Percentiles rank a stretch among this genome's conserved stretches.
These are phyloP conservation scores for Tagetes patula DNA, from an alignment of 129 eudicot genomes.

Conservation along the genomic window DNA sequence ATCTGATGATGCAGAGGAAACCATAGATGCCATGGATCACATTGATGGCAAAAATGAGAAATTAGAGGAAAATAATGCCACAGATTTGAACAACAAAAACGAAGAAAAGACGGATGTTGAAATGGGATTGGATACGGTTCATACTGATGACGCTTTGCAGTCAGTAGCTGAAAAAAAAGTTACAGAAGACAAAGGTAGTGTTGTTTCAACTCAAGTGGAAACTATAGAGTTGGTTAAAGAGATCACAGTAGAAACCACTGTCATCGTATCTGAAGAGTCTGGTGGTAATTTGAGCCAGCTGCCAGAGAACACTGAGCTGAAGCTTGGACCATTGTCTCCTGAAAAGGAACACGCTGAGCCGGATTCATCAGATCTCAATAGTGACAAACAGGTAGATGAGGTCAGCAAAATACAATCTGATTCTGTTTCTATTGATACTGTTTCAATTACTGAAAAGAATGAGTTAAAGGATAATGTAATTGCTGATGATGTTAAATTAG, in stretches of 20 bases:
- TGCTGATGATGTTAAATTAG: constrained; percentile 88
- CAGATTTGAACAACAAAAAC: constrained; percentile 2
- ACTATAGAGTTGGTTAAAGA: constrained; percentile 23
- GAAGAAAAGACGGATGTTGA: constrained; percentile 10
- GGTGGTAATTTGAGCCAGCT: constrained; percentile 28
- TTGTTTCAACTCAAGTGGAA: constrained; percentile 33
- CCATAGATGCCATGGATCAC: constrained; percentile 15
- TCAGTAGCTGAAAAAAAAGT: constrained; percentile 25
- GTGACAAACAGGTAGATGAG: constrained; percentile 75
- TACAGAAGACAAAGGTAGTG: constrained; percentile 32
- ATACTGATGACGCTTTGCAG: constrained; percentile 33
- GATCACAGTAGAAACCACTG: constrained; percentile 39
- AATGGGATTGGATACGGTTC: constrained; percentile 33
- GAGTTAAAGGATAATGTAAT: constrained; percentile 74
- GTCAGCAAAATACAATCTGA: constrained; percentile 82
- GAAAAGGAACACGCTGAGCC: constrained; percentile 31
- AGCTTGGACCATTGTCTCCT: constrained; percentile 27
- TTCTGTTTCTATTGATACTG: constrained; percentile 78
- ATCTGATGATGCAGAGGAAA: constrained; percentile 35
- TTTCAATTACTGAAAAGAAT: constrained; percentile 64
- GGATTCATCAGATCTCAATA: constrained; percentile 40
- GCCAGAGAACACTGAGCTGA: constrained; percentile 39
- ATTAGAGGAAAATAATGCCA: constrained; percentile 4
- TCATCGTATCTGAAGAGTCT: constrained; percentile 29
- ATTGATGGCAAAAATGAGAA: constrained; percentile 7